Percentiles rank a stretch among this genome's conserved stretches.
Conservation (phyloP, 352 stramenopile genomes). For the Sclerospora graminicola region DNA sequence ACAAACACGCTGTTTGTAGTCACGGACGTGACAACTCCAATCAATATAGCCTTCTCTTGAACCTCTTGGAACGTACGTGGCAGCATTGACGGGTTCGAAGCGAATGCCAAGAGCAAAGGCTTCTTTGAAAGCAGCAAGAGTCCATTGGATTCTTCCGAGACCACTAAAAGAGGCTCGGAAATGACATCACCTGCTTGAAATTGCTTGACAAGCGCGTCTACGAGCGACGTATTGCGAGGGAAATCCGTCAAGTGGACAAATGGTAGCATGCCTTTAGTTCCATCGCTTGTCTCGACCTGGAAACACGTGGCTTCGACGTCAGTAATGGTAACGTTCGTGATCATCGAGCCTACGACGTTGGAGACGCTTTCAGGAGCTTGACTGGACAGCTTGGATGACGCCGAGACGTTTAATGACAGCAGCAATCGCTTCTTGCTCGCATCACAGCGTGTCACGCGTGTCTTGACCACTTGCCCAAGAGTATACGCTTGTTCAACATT, state of each 20-base stretch:
- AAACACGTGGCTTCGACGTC: conserved; percentile 55
- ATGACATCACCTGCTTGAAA: conserved; percentile 46
- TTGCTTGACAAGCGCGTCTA: conserved; percentile 55
- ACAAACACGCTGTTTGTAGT: conserved; percentile 76
- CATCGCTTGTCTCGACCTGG: conserved; percentile 65
- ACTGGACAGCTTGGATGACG: conserved; percentile 6
- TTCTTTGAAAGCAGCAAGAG: conserved; percentile 75
- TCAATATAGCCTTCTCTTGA: conserved; percentile 42
- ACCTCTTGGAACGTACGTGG: conserved; percentile 55
- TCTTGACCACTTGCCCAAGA: conserved; percentile 80
- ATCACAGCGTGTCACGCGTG: conserved; percentile 66
- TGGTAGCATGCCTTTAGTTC: conserved; percentile 59
- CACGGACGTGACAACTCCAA: conserved; percentile 77
- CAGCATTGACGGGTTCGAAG: conserved; percentile 22
- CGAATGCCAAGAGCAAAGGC: conserved; percentile 58
- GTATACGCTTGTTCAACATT: conserved; percentile 82
- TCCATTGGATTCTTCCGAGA: conserved; percentile 60
- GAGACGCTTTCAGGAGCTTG: conserved; percentile 12
- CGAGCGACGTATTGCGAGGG: conserved; percentile 59
- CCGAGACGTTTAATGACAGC: conserved; percentile 72
- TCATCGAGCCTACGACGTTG: conserved; percentile 38
- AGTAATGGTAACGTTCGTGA: conserved; percentile 58
- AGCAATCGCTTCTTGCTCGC: conserved; percentile 72
- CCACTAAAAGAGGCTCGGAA: conserved; percentile 44
- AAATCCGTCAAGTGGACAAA: conserved; percentile 84